phyloP scores from a whole-genome alignment of 2,329 filamentous ascomycete species.

The Pezicula radicicola region DNA sequence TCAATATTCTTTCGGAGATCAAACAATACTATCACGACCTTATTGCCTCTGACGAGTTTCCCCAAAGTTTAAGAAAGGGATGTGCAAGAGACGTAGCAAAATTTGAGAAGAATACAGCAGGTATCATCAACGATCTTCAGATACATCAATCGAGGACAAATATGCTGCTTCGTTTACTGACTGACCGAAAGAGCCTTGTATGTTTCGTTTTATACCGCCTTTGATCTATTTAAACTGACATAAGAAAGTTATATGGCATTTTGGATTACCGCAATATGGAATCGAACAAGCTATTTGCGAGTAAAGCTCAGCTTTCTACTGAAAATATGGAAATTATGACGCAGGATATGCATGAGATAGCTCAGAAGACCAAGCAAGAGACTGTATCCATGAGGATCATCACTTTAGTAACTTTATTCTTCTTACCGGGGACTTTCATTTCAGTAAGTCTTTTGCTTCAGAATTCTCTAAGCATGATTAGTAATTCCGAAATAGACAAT shows the following conservation, averaged over 20 bases:
- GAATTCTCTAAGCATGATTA: neutral
- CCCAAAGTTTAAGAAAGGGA: conserved; percentile 1
- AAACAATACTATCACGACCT: conserved; percentile 16
- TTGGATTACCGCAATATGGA: conserved; percentile 31
- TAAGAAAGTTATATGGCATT: conserved; percentile 28
- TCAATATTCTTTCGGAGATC: conserved; percentile 25
- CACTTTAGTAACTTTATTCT: conserved; percentile 38
- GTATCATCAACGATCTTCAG: conserved; percentile 19
- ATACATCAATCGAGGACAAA: conserved; percentile 21
- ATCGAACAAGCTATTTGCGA: conserved; percentile 26
- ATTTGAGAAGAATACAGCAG: conserved; percentile 18
- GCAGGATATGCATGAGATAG: conserved; percentile 28
- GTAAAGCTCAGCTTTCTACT: conserved; percentile 17
- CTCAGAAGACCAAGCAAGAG: conserved; percentile 33
- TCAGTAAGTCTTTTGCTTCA: conserved; percentile 28
- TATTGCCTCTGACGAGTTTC: conserved; percentile 4
- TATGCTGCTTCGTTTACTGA: conserved; percentile 18
- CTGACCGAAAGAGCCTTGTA: conserved; percentile 22
- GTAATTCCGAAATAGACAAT: conserved; percentile 30
- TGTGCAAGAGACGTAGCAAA: conserved; percentile 3
- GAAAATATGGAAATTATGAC: conserved; percentile 22
- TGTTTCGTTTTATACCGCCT: neutral
- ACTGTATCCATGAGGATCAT: conserved; percentile 40
- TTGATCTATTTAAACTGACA: neutral
- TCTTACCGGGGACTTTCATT: conserved; percentile 39